Conservation (phyloP, 2,329 filamentous ascomycete species). For the Cladosporium velox region DNA sequence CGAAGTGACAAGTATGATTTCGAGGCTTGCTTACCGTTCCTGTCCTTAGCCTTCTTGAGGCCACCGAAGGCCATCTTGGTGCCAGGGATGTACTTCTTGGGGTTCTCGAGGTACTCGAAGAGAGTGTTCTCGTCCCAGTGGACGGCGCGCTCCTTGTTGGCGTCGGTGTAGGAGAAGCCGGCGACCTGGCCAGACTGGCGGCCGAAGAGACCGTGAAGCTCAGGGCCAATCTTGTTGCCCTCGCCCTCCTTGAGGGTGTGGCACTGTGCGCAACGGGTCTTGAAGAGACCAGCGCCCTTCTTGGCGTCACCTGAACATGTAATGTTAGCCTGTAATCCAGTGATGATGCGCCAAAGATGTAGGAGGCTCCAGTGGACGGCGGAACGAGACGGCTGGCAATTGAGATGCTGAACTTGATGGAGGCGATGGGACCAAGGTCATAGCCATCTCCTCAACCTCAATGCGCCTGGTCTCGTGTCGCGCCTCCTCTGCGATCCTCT, state of each 20-base stretch:
- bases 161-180: conserved; percentile 96
- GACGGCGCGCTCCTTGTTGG: conserved; percentile 97
- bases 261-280: conserved; percentile 98
- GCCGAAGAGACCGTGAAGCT: conserved; percentile 95
- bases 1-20: no score
- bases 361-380: not conserved
- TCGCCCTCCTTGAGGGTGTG: conserved; percentile 90
- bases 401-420: not conserved
- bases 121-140: conserved; percentile 84
- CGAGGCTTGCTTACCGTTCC: conserved; percentile 3
- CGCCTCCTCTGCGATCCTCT: not conserved
- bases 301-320: conserved; percentile 73
- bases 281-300: conserved; percentile 99
- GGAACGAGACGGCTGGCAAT: not conserved
- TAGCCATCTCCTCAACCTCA: not conserved
- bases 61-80: conserved; percentile 99
- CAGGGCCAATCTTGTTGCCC: conserved; percentile 97
- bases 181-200: conserved; percentile 90
- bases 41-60: conserved; percentile 96
- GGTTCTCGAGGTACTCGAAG: conserved; percentile 99
- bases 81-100: conserved; percentile 99
- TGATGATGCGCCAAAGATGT: conserved; percentile 1
- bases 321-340: not conserved
- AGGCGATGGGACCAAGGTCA: conserved; percentile 4
- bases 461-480: not conserved